These are phyloP conservation scores for Themeda triandra DNA, from an alignment of 176 grass and related monocot species.

Conservation along the genomic window DNA sequence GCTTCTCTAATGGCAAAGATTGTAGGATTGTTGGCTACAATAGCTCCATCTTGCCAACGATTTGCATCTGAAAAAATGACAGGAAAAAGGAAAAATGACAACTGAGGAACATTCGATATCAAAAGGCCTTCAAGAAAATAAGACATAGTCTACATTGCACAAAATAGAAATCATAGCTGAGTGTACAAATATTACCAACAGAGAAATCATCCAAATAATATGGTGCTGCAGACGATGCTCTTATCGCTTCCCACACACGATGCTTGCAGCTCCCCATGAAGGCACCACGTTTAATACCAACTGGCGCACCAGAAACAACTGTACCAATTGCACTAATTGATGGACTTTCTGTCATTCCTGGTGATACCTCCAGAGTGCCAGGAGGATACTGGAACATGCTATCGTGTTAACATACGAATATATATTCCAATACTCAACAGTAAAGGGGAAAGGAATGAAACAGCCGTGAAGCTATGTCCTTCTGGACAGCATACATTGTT, in stretches of 20 bases:
- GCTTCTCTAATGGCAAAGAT: slow-evolving; percentile 99
- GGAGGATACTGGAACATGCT: slow-evolving; percentile 74
- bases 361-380: slow-evolving; percentile 77
- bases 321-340: slow-evolving; percentile 43
- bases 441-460: neutral
- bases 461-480: neutral
- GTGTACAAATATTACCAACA: slow-evolving; percentile 62
- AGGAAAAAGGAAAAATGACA: slow-evolving; percentile 16
- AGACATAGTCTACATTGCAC: neutral
- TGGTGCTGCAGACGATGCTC: slow-evolving; percentile 97
- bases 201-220: slow-evolving; percentile 99
- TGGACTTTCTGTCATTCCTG: slow-evolving; percentile 63
- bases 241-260: slow-evolving; percentile 87
- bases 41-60: slow-evolving; percentile 98
- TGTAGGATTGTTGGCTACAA: slow-evolving; percentile 97
- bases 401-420: neutral
- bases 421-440: slow-evolving; percentile 16
- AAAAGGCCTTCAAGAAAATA: slow-evolving; percentile 21
- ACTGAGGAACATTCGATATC: neutral
- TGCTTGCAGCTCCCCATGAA: slow-evolving; percentile 99
- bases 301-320: slow-evolving; percentile 55
- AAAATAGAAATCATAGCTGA: slow-evolving; percentile 1
- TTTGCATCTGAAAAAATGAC: slow-evolving; percentile 60
- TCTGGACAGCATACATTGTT: neutral
- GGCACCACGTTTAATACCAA: slow-evolving; percentile 74